Base-by-base conservation (phyloP, 2,329 filamentous ascomycete genomes). In the Lecanicillium sp. region DNA sequence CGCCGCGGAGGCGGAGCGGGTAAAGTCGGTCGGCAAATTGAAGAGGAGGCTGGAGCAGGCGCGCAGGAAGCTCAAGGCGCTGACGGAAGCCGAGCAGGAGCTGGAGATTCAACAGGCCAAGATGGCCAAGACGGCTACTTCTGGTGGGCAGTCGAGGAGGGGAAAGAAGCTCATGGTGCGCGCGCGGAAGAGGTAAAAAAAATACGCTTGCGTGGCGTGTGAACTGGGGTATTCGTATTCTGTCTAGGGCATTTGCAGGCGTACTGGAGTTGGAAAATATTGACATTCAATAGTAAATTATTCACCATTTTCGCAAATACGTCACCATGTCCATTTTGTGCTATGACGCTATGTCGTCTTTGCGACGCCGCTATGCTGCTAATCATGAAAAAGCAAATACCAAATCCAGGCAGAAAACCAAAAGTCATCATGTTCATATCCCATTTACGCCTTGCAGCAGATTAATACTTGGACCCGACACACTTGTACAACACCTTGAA, bases 71-170 rank as follows among this genome's bases (percentile, higher is more conserved):
- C 61, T 79, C 45, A 65, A 66, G 51, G 63, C 65, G 2, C 59
- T 82, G 19, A 62, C 68, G n/a, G 62, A 68, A 17, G 72, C 76
- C 17, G 78, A 82, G 57, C 59, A 65, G 29, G 62, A 71, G 48
- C 62, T 82, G 18, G 76, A 77, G 44, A 43, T 77, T 39, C 75
- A 81, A 56, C 65, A 71, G 43, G 72, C 75, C 14, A 74, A 71
- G 55, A 81, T 81, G 77, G 75, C 74, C 27, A 82, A 82, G 64
- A 79, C 76, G 47, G 65, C 72, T 8, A 81, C 77, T 2, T 69
- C 72, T 5, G 74, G 74, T 28, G 74, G 75, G 12, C 52, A 66
- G n/a, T 79, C 72, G 19, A 77, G 76, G 54, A 64, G 65, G 29
- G 77, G 78, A 17, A 72, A 72, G 57, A 80, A 77, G 61, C 71